phyloP scores from a whole-genome alignment of 2,329 filamentous ascomycete genomes.

The Colletotrichum magnum region DNA sequence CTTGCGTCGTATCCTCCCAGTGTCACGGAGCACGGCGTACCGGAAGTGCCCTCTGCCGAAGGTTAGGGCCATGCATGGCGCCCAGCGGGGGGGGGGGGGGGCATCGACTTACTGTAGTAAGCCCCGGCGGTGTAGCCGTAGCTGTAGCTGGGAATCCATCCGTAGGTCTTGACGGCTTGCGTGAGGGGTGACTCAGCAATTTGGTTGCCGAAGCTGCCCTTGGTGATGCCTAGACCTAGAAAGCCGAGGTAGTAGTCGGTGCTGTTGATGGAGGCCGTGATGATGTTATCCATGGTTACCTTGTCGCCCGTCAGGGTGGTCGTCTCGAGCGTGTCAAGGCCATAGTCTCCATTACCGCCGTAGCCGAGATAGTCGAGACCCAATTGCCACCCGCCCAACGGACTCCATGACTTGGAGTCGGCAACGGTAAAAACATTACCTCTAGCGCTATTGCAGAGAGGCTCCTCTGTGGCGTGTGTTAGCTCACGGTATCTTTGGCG shows the following conservation, averaged over 20 bases:
- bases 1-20: constrained; percentile 79
- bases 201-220: constrained; percentile 65
- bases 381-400: constrained; percentile 72
- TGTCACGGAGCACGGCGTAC: constrained; percentile 70
- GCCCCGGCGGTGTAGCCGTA: constrained; percentile 84
- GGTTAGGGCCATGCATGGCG: constrained; percentile 47
- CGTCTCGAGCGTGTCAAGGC: constrained; percentile 65
- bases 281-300: constrained; percentile 59
- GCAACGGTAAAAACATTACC: constrained; percentile 71
- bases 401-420: constrained; percentile 70
- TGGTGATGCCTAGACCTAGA: constrained; percentile 69
- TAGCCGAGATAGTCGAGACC: constrained; percentile 72
- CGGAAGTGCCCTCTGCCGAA: constrained; percentile 52
- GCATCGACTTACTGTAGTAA: constrained; percentile 71
- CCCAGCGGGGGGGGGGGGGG: constrained; percentile 30
- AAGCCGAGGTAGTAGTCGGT: constrained; percentile 69
- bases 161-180: constrained; percentile 70
- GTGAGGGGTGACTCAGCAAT: constrained; percentile 66
- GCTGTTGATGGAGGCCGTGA: constrained; percentile 68
- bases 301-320: constrained; percentile 53
- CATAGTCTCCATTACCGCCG: constrained; percentile 75
- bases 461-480: constrained; percentile 54
- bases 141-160: constrained; percentile 77
- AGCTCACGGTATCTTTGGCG: constrained; percentile 26
- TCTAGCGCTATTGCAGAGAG: constrained; percentile 68